A percentile compares a stretch with the other conserved stretches of the same genome.
These are phyloP conservation scores for Ricinus communis DNA, from an alignment of 345 rosid genomes.

Conservation along the genomic window DNA sequence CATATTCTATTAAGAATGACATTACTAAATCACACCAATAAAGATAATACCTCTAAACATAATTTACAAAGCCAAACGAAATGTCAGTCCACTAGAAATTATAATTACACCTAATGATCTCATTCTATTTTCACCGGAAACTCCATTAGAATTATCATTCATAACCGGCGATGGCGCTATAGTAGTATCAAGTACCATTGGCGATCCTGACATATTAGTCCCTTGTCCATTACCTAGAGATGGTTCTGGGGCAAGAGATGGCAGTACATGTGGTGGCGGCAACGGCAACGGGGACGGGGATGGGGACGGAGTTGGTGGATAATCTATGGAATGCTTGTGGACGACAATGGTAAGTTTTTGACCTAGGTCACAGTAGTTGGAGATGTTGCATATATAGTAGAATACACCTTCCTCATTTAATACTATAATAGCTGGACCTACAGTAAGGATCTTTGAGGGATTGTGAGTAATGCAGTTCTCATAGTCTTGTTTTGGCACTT, in stretches of 20 bases:
- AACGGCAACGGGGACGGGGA: not conserved
- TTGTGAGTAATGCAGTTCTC: slow-evolving; percentile 27
- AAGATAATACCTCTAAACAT: no score
- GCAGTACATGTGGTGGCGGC: not conserved
- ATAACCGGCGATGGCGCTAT: no score
- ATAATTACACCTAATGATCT: no score
- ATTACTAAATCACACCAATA: no score
- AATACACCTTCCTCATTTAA: slow-evolving; percentile 27
- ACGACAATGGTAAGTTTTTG: slow-evolving; percentile 35
- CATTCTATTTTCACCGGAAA: no score
- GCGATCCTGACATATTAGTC: no score
- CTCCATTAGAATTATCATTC: no score
- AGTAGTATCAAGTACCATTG: no score
- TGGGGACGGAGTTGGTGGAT: slow-evolving; percentile 1
- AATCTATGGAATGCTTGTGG: slow-evolving; percentile 12
- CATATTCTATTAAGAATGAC: no score
- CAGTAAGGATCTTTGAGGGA: slow-evolving; percentile 26
- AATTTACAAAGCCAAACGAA: no score
- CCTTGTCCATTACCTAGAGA: no score
- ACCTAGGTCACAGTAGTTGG: slow-evolving; percentile 42
- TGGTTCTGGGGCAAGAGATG: not conserved
- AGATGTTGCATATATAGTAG: slow-evolving; percentile 48
- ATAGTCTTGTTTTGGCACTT: slow-evolving; percentile 40
- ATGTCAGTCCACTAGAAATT: no score
- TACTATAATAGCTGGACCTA: slow-evolving; percentile 31